Base-by-base conservation (phyloP, 495 filamentous ascomycete genomes). In the Venustampulla echinocandica region DNA sequence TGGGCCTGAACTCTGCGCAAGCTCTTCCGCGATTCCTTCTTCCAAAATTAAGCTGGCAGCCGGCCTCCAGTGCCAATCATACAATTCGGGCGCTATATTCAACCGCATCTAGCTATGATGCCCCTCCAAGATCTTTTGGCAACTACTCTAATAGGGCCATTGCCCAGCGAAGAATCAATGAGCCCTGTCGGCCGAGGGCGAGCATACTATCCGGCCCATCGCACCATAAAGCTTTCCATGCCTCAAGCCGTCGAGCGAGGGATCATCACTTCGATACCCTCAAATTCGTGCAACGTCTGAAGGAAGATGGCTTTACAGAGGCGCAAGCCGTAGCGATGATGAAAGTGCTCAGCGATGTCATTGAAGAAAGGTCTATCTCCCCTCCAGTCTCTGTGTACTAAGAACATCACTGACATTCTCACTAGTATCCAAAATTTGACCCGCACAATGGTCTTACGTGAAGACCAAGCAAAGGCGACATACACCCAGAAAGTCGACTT, bases 401-500 rank as follows among this genome's bases (percentile, higher is more conserved):
- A 10, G 13, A n/a, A 7, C 28, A 10, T 21, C 14, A 18, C 40
- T 47, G 19, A 55, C 47, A 22, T 32, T 21, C 4, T 14, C 13
- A n/a, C 2, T 54, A 84, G 86, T 53, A 95, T 99, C 48, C 93
- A 96, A 61, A 97, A 99, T 69, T 69, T 99, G 17, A 97, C 93
- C 0, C 83, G 92, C 46, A 97, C 92, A 10, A 97, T 99, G 93
- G 93, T 99, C 2, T 75, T 93, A n/a, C 85, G 87, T 58, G 93
- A 97, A 67, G 93, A 87, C 51, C 80, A 84, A 33, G 83, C 84
- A 50, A 81, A 81, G 49, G 82, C 87, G 4, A 93, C 87, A 2
- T 99, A 99, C 67, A 95, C 89, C 0, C 93, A 97, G 61, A 97
- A 97, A 65, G 93, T 99, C 46, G 92, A 99, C 68, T 97, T 99